Percentiles rank a stretch among this genome's conserved stretches.
phyloP scores from a whole-genome alignment of 1,284 basidiomycete species.

The Rhodotorula sp. region DNA sequence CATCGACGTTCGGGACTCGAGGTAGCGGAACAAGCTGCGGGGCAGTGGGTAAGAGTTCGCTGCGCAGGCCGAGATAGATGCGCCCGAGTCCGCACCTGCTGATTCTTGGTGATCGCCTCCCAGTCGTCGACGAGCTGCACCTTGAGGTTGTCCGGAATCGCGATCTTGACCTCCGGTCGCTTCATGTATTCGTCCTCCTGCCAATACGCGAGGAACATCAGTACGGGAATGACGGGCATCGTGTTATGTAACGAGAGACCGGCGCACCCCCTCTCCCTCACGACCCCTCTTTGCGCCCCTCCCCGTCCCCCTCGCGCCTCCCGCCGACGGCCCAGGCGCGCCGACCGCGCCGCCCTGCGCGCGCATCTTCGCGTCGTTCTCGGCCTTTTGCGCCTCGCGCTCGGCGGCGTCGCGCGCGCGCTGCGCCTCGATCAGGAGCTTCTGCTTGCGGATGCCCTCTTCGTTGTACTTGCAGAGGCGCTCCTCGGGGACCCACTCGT shows the following conservation, averaged over 20 bases:
- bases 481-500: slow-evolving; percentile 89
- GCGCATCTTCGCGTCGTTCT: slow-evolving; percentile 35
- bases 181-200: slow-evolving; percentile 59
- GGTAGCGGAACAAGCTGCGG: slow-evolving; percentile 80
- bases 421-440: slow-evolving; percentile 58
- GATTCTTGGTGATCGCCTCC: slow-evolving; percentile 95
- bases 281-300: slow-evolving; percentile 48
- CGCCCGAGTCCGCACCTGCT: slow-evolving; percentile 61
- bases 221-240: too few species aligned
- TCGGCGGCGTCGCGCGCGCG: slow-evolving; percentile 55
- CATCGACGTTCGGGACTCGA: slow-evolving; percentile 74
- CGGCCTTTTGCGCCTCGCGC: slow-evolving; percentile 43
- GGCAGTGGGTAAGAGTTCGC: neutral
- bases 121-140: slow-evolving; percentile 92
- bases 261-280: slow-evolving; percentile 38
- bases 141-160: slow-evolving; percentile 85
- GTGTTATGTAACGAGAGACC: too few species aligned
- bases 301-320: slow-evolving; percentile 49
- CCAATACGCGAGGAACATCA: neutral
- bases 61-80: neutral
- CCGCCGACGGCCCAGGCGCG: slow-evolving; percentile 43
- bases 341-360: slow-evolving; percentile 16
- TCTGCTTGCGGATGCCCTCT: slow-evolving; percentile 75
- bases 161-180: slow-evolving; percentile 87
- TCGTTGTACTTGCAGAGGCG: slow-evolving; percentile 88